Base-by-base conservation (phyloP, 345 rosid species). In the Heritiera littoralis region DNA sequence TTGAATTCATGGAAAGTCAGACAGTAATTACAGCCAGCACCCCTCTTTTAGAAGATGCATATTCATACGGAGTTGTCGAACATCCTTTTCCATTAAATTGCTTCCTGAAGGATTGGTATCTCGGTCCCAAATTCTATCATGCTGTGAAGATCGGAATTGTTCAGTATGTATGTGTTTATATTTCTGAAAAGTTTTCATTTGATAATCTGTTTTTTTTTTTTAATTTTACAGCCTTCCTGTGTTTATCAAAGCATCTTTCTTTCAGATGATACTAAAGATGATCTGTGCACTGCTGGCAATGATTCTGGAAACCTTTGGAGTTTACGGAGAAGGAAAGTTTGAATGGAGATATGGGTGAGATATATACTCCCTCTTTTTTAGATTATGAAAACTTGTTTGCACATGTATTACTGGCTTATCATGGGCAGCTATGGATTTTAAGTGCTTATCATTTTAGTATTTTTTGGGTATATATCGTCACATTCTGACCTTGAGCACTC, bases 111-210 rank as follows among this genome's bases (percentile, higher is more conserved):
- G 92, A 90, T 81, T 96, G 99, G 99, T 84, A 83, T 82, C 97
- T 96, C 77, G 99, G 99, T 80, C 86, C 93, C 67, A 88, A 89
- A 83, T 96, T 96, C 87, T 96, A 96, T 83, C 66, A 94, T 75
- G 92, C 98, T 79, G 98, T 96, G 76, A 96, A 96, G 90, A 88
- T 96, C 79, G 99, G 99, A 87, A 96, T 96, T 38, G 99, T 96
- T 80, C 99, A 96, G 82, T 96, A 96, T 89, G 98, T 96, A 89
- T 56, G 97, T 84, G 23, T 72, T 81, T 78, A 11, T 46, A 52
- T 56, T 7, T 82, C 71, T 35, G 73, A 76, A 45, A 75, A 66
- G 40, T 49, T 58, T 63, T 14, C 77, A 8, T 43, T 75, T 56
- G 48, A 79, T 54, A 23, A 20, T 52, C n/a, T 18, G 17, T 38